phyloP scores from a whole-genome alignment of 129 eudicot species.

The Cynara cardunculus region DNA sequence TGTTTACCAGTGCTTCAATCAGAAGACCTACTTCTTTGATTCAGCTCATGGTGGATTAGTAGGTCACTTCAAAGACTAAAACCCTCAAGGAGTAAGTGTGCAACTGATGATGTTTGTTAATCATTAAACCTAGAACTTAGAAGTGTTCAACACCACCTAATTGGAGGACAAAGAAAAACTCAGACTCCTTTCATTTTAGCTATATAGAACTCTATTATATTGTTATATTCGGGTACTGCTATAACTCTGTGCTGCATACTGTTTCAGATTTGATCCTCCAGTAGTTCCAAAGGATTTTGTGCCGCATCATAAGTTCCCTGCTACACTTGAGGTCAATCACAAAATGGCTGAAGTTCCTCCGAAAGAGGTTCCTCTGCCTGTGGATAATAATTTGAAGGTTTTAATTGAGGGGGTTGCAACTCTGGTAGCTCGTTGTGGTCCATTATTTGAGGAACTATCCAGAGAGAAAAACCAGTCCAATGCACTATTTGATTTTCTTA shows the following conservation, averaged over 20 bases:
- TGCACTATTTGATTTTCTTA: conserved; percentile 74
- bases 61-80: background rate
- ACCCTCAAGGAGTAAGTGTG: background rate
- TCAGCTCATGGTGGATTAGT: background rate
- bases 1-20: background rate
- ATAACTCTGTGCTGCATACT: background rate
- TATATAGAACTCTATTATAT: background rate
- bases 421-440: conserved; percentile 94
- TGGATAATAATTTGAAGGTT: conserved; percentile 66
- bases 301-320: conserved; percentile 68
- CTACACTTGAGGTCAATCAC: conserved; percentile 43
- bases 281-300: conserved; percentile 76
- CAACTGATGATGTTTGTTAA: background rate
- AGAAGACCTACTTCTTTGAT: background rate
- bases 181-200: background rate
- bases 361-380: conserved; percentile 78
- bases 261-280: conserved; percentile 87
- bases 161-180: background rate
- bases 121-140: background rate
- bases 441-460: conserved; percentile 89
- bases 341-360: conserved; percentile 51
- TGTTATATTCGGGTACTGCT: background rate
- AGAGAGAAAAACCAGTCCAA: conserved; percentile 89
- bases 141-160: background rate
- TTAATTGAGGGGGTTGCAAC: conserved; percentile 90